Base-by-base conservation (phyloP, 2,329 filamentous ascomycete species). In the Blastomyces parvus region DNA sequence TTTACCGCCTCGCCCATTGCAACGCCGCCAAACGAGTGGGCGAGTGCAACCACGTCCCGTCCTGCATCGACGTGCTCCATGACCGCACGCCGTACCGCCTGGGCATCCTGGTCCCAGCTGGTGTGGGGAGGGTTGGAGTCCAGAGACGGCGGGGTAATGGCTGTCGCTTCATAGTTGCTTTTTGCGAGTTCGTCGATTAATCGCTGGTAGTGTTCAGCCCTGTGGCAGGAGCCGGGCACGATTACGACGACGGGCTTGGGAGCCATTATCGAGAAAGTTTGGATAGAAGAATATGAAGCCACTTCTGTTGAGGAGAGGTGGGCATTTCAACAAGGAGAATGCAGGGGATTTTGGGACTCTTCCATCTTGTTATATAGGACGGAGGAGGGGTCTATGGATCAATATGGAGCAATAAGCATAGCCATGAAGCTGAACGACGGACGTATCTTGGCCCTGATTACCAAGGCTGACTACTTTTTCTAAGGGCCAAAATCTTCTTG, bases 21-120 rank as follows among this genome's bases (percentile, higher is more conserved):
- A 8, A 75, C 60, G 1, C 73, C 73, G 2, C 73, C 72, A 60
- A 74, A 75, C 8, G 73, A 75, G 60, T 75, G 73, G 7, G 66
- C 71, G 22, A 75, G 25, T 1, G 70, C 57, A 48, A 74, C 67
- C 30, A 75, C 71, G 9, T 73, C 68, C 52, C 69, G 70, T 13
- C 72, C 73, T 5, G 53, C 55, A 38, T 72, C 67, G 50, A 65
- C 42, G 46, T 67, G 66, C 46, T 63, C 60, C 42, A 69, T 40
- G 13, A 65, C 53, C 27, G 36, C 62, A 9, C 48, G 36, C n/a
- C 62, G 60, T 27, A 71, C 62, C n/a, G 66, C 70, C 53, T 68
- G 57, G 9, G 71, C 71, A 52, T 73, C 71, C 22, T 69, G 52
- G 1, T 70, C 66, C 71, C 70, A 73, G 59, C 57, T 71, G 27